These are phyloP conservation scores for Scenedesmus sp. DNA, from an alignment of 163 green algal species.

Conservation along the genomic window DNA sequence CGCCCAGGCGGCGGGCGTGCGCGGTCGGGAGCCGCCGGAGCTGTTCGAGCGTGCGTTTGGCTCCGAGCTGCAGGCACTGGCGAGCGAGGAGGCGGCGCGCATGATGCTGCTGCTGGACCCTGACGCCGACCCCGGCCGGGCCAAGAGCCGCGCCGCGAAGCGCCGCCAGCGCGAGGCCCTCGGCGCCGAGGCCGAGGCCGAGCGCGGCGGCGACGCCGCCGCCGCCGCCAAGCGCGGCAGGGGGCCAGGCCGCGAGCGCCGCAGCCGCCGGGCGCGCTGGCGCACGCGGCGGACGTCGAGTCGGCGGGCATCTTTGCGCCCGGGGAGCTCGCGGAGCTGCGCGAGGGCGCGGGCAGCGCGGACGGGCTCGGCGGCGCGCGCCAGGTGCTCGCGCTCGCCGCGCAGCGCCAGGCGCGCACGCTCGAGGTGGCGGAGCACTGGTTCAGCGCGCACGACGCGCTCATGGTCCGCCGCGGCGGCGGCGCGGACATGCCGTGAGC, in stretches of 20 bases:
- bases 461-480: constrained; percentile 9
- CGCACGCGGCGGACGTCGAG: too few relatives aligned
- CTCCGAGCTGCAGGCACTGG: background rate
- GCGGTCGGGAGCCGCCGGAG: constrained; percentile 2
- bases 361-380: background rate
- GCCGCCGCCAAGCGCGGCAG: too few relatives aligned
- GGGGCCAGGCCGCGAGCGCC: too few relatives aligned
- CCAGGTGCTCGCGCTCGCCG: constrained; percentile 14
- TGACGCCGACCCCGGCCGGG: background rate
- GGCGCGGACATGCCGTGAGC: constrained; percentile 34
- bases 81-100: constrained; percentile 12
- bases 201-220: too few relatives aligned
- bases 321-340: background rate
- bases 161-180: too few relatives aligned
- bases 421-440: constrained; percentile 28
- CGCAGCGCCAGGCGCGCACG: background rate
- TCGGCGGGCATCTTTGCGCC: constrained; percentile 1
- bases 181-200: too few relatives aligned
- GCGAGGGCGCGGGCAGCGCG: background rate
- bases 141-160: too few relatives aligned
- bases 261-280: background rate
- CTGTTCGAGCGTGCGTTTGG: constrained; percentile 39
- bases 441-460: constrained; percentile 17
- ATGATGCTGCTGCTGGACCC: constrained; percentile 33
- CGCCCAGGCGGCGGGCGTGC: background rate